Conservation (phyloP, 768 basidiomycete species). For the Phlegmacium glaucopus region DNA sequence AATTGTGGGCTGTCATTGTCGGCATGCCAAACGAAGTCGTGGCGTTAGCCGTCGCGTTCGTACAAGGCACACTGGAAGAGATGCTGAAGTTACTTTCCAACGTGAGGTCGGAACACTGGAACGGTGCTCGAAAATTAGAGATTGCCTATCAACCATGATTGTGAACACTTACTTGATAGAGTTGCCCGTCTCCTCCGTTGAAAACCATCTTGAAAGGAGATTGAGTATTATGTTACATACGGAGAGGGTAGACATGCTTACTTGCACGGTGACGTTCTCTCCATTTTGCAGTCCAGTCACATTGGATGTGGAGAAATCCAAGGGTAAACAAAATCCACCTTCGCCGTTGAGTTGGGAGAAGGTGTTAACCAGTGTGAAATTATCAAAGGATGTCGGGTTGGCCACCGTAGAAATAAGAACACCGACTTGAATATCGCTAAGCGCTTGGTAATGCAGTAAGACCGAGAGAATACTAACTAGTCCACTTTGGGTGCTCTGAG, state of each 20-base stretch:
- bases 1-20: background rate
- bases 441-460: background rate
- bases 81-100: slow-evolving; percentile 52
- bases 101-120: slow-evolving; percentile 77
- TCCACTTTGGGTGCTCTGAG: slow-evolving; percentile 64
- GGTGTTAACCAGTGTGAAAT: slow-evolving; percentile 54
- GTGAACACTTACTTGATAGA: slow-evolving; percentile 57
- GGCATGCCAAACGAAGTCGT: slow-evolving; percentile 2
- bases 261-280: slow-evolving; percentile 71
- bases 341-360: slow-evolving; percentile 51
- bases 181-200: slow-evolving; percentile 65
- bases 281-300: slow-evolving; percentile 54
- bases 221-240: background rate
- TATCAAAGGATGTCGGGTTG: slow-evolving; percentile 58
- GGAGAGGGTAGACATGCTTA: slow-evolving; percentile 9
- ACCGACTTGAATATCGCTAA: slow-evolving; percentile 34
- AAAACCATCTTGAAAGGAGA: slow-evolving; percentile 39
- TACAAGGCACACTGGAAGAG: slow-evolving; percentile 31
- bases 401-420: slow-evolving; percentile 51
- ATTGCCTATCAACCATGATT: background rate
- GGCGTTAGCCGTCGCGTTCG: slow-evolving; percentile 14
- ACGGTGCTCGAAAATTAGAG: slow-evolving; percentile 1
- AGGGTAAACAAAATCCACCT: slow-evolving; percentile 64
- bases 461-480: slow-evolving; percentile 36
- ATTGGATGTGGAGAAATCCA: slow-evolving; percentile 54